A percentile compares a stretch with the other conserved stretches of the same genome.
Conservation (phyloP, 2,329 filamentous ascomycete species). For the Triangularia verruculosa region DNA sequence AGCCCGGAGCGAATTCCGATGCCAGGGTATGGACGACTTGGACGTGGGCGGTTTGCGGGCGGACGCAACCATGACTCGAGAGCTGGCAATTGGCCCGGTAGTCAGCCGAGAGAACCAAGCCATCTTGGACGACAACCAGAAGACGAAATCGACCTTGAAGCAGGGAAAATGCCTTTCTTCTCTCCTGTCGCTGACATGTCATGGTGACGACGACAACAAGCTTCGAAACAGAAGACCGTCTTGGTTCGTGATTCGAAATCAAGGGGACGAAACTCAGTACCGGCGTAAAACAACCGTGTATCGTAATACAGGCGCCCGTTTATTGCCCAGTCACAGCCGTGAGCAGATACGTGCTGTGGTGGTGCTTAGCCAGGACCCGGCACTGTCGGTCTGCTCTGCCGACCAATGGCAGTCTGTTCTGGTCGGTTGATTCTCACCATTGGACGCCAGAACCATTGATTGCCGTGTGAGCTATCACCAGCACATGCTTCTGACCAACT, state of each 20-base stretch:
- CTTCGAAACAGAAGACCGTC: too few species aligned
- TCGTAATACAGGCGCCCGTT: constrained; percentile 1
- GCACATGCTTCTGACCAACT: not conserved
- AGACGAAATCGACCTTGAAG: not conserved
- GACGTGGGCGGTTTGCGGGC: not conserved
- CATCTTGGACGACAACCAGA: not conserved
- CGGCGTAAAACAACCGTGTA: not conserved
- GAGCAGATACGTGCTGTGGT: not conserved
- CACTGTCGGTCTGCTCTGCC: not conserved
- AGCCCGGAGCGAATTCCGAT: not conserved
- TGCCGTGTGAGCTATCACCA: constrained; percentile 5
- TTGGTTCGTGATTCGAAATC: not conserved
- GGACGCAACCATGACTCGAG: constrained; percentile 11
- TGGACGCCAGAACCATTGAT: not conserved
- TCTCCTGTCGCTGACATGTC: not conserved
- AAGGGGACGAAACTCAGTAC: not conserved
- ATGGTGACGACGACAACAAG: not conserved
- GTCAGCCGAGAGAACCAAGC: not conserved
- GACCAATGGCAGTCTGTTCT: not conserved
- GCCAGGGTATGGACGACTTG: not conserved
- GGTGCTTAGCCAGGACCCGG: constrained; percentile 1
- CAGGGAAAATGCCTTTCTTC: not conserved
- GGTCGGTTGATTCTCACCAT: not conserved
- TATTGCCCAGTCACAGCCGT: constrained; percentile 1
- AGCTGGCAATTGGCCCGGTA: not conserved